Base-by-base conservation (phyloP, 2,329 filamentous ascomycete species). In the Keithomyces neogunnii region DNA sequence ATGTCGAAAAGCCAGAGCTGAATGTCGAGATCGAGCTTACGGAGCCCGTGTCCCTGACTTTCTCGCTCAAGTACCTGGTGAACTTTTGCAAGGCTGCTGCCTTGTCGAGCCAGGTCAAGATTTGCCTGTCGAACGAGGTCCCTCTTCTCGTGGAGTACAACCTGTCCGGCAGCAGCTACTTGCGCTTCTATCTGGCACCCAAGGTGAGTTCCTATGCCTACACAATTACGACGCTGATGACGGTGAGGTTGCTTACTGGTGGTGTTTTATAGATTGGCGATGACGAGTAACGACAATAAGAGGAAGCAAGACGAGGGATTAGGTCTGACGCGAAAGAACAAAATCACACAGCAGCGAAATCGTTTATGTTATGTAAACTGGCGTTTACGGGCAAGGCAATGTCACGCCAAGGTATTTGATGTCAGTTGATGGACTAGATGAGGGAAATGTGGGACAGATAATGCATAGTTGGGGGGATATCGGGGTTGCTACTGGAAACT, bases 11-110 rank as follows among this genome's bases (percentile, higher is more conserved):
- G 76, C 85, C 89, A 46, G 82, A 88, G 8, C 77, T 86, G 66
- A 88, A 91, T 65, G 87, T 97, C 62, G 81, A 89, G 58, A 96
- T 99, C 69, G 84, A 90, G 66, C 83, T 99, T 55, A 86, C 83
- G 39, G 95, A 99, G 75, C 89, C 93, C 48, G 93, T 99, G 55
- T 80, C 88, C 36, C 81, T 99, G 57, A 97, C 92, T 47, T 99
- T 99, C 77, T 97, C 93, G 35, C 86, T 99, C 64, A 99, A 99
- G 77, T 99, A 99, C 75, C 85, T 99, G 3, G 89, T 95, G 79
- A 97, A 97, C 81, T 99, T 99, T 77, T 97, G 93, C 87, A 99
- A 99, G 77, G 95, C 95, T 35, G 87, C 89, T 57, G 85, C 83
- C 49, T 77, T 99, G 55, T 92, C 91, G 39, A 75, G 71, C 60